Base-by-base conservation (phyloP, 495 filamentous ascomycete genomes). In the Penicillium soppii region DNA sequence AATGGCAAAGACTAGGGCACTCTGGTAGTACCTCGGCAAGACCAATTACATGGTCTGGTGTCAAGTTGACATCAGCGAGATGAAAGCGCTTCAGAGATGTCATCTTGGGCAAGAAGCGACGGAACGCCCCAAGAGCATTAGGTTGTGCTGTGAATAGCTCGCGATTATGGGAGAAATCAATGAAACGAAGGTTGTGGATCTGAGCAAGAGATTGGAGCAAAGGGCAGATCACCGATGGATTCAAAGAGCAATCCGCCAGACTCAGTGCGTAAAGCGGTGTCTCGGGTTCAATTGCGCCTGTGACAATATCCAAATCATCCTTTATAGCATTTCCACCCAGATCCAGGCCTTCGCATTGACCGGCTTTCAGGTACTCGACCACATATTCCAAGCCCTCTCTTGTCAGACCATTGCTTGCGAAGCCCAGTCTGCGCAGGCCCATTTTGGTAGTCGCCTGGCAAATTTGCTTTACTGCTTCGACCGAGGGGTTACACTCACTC, bases 11-110 rank as follows among this genome's bases (percentile, higher is more conserved):
- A 43, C 78, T 80, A n/a, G 81, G 81, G 39, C 85, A 82, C 63
- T 98, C 94, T 0, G 94, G 91, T 1, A 98, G 70, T 27, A 97
- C 81, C 62, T 98, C 94, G 19, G 89, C 87, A 15, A 98, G 73
- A 23, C 89, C 85, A 66, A 98, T 97, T 8, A 82, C 88, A 66
- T 97, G 90, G 56, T 91, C 88, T 1, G 94, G 79, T 3, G 82
- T 85, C 62, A 98, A 78, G 8, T 86, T 82, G n/a, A 95, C 91
- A 70, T 96, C 91, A 15, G 82, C 79, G 7, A 98, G 81, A 65
- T 97, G 92, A 17, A 98, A 79, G 27, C 94, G 84, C 61, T 91
- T 96, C 8, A 98, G 68, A 7, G 72, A 74, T n/a, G 81, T 73
- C 69, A 97, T 80, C 55, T 89, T 86, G 2, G 92, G 90, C 33